Evolutionary conservation across 139 green algal species (phyloP).

Genomic region (Chlamydomonas schloesseri): DNA sequence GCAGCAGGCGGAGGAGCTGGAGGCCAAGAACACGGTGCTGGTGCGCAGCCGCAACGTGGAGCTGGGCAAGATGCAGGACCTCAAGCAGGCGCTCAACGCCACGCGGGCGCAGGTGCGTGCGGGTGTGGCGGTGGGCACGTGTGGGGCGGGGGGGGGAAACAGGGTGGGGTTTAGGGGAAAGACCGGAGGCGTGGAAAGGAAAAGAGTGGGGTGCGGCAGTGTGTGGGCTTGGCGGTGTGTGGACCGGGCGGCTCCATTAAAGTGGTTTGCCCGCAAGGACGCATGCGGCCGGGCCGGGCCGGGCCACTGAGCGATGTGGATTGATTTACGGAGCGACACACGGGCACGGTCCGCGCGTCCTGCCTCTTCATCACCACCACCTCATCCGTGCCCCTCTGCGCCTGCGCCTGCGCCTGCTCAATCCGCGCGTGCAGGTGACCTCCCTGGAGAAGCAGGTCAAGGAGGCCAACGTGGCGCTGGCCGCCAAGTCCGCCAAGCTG

Average conservation of each 20-base stretch:
- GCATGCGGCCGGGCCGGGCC: too few species aligned
- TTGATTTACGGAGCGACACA: too few species aligned
- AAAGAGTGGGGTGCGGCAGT: too few species aligned
- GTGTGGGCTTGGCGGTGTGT: too few species aligned
- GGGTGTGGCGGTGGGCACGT: too few species aligned
- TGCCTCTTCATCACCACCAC: neutral
- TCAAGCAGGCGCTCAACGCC: constrained; percentile 45
- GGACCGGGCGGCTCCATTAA: too few species aligned
- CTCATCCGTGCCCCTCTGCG: neutral
- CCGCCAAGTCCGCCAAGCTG: constrained; percentile 15
- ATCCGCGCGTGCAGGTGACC: too few species aligned
- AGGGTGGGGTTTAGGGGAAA: neutral
- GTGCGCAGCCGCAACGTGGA: constrained; percentile 2
- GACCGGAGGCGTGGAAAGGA: too few species aligned
- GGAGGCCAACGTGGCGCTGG: constrained; percentile 44
- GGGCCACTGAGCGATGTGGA: too few species aligned
- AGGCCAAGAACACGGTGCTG: constrained; percentile 10
- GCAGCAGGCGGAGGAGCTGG: neutral
- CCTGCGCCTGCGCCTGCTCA: too few species aligned
- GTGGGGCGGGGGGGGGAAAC: neutral
- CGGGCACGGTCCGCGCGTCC: too few species aligned
- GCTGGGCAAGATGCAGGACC: constrained; percentile 39
- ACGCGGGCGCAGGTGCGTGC: constrained; percentile 20
- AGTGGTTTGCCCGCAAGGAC: too few species aligned
- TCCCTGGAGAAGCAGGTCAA: constrained; percentile 20